A percentile compares a stretch with the other conserved stretches of the same genome.
These are phyloP conservation scores for Penicillium dipodomyicola DNA, from an alignment of 495 filamentous ascomycete genomes.

Conservation along the genomic window DNA sequence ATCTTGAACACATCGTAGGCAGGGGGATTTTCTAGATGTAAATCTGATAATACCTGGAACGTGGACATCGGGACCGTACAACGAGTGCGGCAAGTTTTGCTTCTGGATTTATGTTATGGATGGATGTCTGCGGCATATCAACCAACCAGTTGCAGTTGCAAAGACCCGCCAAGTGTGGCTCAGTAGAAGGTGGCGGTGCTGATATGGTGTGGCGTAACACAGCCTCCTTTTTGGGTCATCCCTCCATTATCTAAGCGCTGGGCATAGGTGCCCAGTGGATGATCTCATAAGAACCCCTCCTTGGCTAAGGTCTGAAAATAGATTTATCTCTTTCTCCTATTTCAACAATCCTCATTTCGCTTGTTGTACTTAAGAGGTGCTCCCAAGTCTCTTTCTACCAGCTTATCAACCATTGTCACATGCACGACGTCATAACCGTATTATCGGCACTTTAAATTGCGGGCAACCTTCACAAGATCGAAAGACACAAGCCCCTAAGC, in stretches of 20 bases:
- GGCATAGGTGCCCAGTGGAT: constrained; percentile 3
- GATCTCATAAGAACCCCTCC: constrained; percentile 25
- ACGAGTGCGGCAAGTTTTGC: not conserved
- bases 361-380: not conserved
- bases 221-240: constrained; percentile 6
- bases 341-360: not conserved
- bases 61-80: constrained; percentile 14
- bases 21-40: constrained; percentile 51
- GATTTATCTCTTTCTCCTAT: constrained; percentile 6
- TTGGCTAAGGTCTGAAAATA: constrained; percentile 12
- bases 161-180: constrained; percentile 18
- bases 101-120: not conserved
- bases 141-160: not conserved
- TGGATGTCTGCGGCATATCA: not conserved
- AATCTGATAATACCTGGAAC: constrained; percentile 57
- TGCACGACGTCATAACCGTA: constrained; percentile 22
- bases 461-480: constrained; percentile 1
- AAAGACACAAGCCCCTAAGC: not conserved
- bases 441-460: constrained; percentile 14
- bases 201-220: constrained; percentile 20
- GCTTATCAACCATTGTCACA: not conserved
- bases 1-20: constrained; percentile 50
- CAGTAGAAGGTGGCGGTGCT: constrained; percentile 15
- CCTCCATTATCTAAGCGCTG: constrained; percentile 33
- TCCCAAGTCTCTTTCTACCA: not conserved